Percentiles rank a stretch among this genome's conserved stretches.
Evolutionary conservation across 1,284 basidiomycete genomes (phyloP).

Genomic region (Cutaneotrichosporon cavernicola): DNA sequence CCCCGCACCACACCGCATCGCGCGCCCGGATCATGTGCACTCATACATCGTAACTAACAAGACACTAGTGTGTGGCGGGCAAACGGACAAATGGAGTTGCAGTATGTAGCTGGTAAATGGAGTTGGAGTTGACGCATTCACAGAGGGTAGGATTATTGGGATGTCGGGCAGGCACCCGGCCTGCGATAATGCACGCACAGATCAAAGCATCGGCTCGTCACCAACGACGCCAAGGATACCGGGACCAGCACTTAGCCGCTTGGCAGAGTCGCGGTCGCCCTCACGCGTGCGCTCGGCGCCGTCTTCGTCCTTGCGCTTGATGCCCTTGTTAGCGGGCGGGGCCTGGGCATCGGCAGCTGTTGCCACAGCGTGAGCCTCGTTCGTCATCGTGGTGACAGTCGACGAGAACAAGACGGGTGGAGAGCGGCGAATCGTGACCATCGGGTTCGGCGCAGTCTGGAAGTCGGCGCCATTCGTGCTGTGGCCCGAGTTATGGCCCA

Average conservation of each 20-base stretch:
- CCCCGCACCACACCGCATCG: too few relatives aligned
- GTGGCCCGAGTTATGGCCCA: slow-evolving; percentile 8
- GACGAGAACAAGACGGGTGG: slow-evolving; percentile 46
- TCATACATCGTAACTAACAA: slow-evolving; percentile 5
- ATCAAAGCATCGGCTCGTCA: slow-evolving; percentile 8
- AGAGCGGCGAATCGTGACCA: slow-evolving; percentile 34
- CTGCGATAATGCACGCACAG: neutral
- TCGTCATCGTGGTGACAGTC: slow-evolving; percentile 9
- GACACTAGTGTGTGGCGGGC: slow-evolving; percentile 2
- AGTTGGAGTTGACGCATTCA: neutral
- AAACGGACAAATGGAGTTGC: slow-evolving; percentile 2
- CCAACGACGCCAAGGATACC: slow-evolving; percentile 19
- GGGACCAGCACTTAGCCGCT: slow-evolving; percentile 40
- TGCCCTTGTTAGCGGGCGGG: slow-evolving; percentile 14
- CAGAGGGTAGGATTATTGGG: slow-evolving; percentile 1
- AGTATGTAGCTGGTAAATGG: slow-evolving; percentile 1
- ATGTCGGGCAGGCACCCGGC: neutral
- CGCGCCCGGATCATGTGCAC: neutral
- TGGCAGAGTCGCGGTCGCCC: slow-evolving; percentile 24
- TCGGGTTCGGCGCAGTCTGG: slow-evolving; percentile 31
- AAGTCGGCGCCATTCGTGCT: slow-evolving; percentile 16
- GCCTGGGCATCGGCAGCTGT: neutral
- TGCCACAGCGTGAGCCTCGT: neutral
- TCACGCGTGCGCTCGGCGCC: slow-evolving; percentile 21
- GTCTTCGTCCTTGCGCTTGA: slow-evolving; percentile 38